These are phyloP conservation scores for Stephanodiscus minutulus DNA, from an alignment of 108 stramenopile genomes.

Conservation along the genomic window DNA sequence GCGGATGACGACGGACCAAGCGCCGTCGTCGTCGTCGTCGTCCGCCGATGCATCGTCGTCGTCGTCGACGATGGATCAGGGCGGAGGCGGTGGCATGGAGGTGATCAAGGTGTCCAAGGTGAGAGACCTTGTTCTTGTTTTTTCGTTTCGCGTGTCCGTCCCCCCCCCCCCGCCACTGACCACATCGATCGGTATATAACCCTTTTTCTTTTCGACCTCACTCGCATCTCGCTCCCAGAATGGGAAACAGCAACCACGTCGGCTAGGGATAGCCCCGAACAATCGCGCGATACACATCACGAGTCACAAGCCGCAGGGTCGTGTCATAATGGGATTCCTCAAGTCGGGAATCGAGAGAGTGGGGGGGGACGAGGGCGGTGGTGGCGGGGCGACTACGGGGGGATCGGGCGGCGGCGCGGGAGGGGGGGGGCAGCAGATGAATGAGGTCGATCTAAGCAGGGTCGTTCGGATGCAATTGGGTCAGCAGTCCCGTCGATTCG, in stretches of 20 bases:
- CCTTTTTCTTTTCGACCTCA: no score
- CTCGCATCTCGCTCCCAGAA: slow-evolving; percentile 39
- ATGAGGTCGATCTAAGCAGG: slow-evolving; percentile 59
- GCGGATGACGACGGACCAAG: slow-evolving; percentile 8
- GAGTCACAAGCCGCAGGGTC: slow-evolving; percentile 40
- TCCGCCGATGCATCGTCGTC: no score
- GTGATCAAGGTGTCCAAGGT: slow-evolving; percentile 83
- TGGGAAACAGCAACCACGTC: slow-evolving; percentile 74
- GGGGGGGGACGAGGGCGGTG: not conserved
- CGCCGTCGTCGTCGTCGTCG: no score
- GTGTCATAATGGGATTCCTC: slow-evolving; percentile 48
- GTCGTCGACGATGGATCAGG: not conserved
- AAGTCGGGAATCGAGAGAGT: slow-evolving; percentile 16
- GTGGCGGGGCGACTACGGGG: not conserved
- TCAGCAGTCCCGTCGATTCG: slow-evolving; percentile 68
- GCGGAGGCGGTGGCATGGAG: slow-evolving; percentile 37
- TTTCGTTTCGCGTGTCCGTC: no score
- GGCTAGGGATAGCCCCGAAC: slow-evolving; percentile 64
- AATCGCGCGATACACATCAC: slow-evolving; percentile 68
- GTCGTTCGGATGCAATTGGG: slow-evolving; percentile 73
- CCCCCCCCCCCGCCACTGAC: no score
- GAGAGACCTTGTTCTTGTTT: slow-evolving; percentile 13
- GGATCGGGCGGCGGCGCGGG: slow-evolving; percentile 3
- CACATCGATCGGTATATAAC: no score
- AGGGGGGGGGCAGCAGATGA: slow-evolving; percentile 25